Base-by-base conservation (phyloP, 345 rosid species). In the Citrus glauca region DNA sequence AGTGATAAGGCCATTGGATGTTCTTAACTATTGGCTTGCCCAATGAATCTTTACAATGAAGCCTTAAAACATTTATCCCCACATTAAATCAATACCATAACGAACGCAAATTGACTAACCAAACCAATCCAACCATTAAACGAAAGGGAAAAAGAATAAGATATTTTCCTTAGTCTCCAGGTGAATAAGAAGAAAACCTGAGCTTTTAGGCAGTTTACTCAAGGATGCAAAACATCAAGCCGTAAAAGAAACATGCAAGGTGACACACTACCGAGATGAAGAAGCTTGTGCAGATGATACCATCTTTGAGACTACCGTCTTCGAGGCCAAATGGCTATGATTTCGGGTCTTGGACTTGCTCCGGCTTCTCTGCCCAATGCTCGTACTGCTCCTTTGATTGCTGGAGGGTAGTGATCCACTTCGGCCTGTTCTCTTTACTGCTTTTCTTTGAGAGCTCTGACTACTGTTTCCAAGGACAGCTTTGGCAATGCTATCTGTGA, bases 401-500 rank as follows among this genome's bases (percentile, higher is more conserved):
- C 74, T 79, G 62, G 86, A 77, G 59, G 80, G n/a, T 65, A 40
- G 22, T 27, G 88, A 75, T 62, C 81, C 81, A 17, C 84, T 81
- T 60, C 81, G 78, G 82, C 78, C 83, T 38, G 45, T 79, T 85
- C 86, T 79, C 85, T 76, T 82, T 28, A 11, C 75, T 42, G 82
- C 71, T 76, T 72, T 90, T 82, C 89, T 83, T 32, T 84, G 82
- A 16, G 84, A 77, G 78, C 80, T 79, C 81, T 80, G 78, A 65
- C 77, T 73, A 66, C 85, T 72, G 38, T 74, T 84, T 20, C 97
- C 92, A 35, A 93, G 84, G 2, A 95, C 97, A 32, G 99, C 97
- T 87, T 83, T 90, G 7, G 98, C 93, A 2, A 96, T 89, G 22
- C 96, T 88, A 56, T 92, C 97, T 17, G 87, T 90, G 28, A 89